A percentile compares a stretch with the other conserved stretches of the same genome.
Conservation (phyloP, 2,329 filamentous ascomycete genomes). For the Botrytis cinerea region DNA sequence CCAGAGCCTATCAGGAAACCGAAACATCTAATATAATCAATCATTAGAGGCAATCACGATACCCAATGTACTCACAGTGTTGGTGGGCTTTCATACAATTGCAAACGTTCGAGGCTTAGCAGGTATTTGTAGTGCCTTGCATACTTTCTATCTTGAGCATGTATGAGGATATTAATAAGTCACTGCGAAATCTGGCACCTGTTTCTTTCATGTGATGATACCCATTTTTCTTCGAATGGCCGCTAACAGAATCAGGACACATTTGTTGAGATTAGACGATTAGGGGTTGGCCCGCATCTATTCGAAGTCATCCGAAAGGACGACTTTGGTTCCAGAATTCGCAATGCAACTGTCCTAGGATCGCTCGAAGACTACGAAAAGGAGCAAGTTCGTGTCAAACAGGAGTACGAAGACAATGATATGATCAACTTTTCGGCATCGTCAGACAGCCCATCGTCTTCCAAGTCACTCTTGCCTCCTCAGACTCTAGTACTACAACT, state of each 20-base stretch:
- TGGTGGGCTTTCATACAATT: neutral
- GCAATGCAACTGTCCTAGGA: slow-evolving; percentile 77
- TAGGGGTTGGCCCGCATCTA: slow-evolving; percentile 68
- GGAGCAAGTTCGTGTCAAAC: slow-evolving; percentile 43
- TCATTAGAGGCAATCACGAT: neutral
- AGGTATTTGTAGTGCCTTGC: neutral
- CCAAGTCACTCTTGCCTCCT: slow-evolving; percentile 58
- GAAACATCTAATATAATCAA: neutral
- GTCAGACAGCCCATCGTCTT: neutral
- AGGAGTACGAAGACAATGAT: slow-evolving; percentile 30
- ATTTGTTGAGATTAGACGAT: slow-evolving; percentile 78
- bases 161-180: neutral
- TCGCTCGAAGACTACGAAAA: slow-evolving; percentile 45
- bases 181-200: neutral
- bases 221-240: neutral
- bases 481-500: slow-evolving; percentile 79
- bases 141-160: neutral
- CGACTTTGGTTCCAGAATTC: slow-evolving; percentile 77
- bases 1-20: neutral
- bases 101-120: neutral
- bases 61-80: neutral
- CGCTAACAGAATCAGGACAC: slow-evolving; percentile 57
- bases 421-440: slow-evolving; percentile 22
- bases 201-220: neutral
- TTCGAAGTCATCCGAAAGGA: slow-evolving; percentile 74